phyloP scores from a whole-genome alignment of 1,139 yeast genomes.

The Yamadazyma atmosphaerica region DNA sequence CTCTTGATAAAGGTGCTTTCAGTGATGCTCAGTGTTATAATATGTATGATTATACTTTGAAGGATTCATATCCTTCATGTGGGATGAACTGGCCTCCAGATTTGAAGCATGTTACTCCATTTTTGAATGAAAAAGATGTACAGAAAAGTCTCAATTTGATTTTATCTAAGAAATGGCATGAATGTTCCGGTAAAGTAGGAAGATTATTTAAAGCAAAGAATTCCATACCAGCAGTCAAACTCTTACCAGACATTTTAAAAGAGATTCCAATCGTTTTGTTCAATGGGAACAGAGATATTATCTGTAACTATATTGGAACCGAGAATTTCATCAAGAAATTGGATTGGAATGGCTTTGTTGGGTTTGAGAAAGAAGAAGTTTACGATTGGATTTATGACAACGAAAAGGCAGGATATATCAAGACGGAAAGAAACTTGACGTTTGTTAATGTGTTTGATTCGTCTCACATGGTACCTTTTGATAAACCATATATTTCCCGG shows the following conservation, averaged over 20 bases:
- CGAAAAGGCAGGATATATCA: constrained; percentile 50
- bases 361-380: constrained; percentile 45
- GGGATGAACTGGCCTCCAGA: constrained; percentile 96
- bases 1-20: constrained; percentile 28
- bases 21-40: constrained; percentile 60
- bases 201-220: constrained; percentile 48
- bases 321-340: constrained; percentile 61
- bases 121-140: constrained; percentile 57
- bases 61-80: constrained; percentile 79
- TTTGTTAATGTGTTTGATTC: constrained; percentile 73
- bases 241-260: constrained; percentile 64
- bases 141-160: constrained; percentile 58
- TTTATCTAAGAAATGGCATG: constrained; percentile 59
- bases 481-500: constrained; percentile 66
- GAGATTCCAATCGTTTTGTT: constrained; percentile 69
- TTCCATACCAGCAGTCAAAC: constrained; percentile 60
- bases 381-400: constrained; percentile 57
- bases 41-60: constrained; percentile 75
- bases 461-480: constrained; percentile 95
- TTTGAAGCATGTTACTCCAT: constrained; percentile 56
- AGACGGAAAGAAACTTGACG: constrained; percentile 68
- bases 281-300: constrained; percentile 86
- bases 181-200: constrained; percentile 68
- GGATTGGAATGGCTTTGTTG: constrained; percentile 66
- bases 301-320: constrained; percentile 83